Conservation (phyloP, 495 filamentous ascomycete genomes). For the Penicillium steckii region DNA sequence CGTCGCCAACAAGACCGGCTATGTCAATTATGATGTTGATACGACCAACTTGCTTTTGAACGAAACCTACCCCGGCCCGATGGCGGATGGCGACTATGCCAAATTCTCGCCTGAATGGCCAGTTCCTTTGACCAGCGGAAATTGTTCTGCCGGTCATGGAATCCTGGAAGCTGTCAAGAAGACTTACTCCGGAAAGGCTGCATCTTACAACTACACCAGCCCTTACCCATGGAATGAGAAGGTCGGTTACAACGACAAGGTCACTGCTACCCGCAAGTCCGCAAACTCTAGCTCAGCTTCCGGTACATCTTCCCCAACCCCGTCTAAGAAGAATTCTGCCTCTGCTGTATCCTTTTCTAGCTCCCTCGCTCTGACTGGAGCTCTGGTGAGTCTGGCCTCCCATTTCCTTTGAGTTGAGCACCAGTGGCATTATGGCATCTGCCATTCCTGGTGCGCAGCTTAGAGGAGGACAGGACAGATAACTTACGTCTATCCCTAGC, state of each 20-base stretch:
- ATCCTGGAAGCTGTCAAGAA: constrained; percentile 40
- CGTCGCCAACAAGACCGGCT: constrained; percentile 58
- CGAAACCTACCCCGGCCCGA: constrained; percentile 44
- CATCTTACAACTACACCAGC: constrained; percentile 42
- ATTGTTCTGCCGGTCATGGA: constrained; percentile 44
- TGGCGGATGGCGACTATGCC: constrained; percentile 31
- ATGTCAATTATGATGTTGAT: constrained; percentile 51
- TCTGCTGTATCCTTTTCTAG: not conserved
- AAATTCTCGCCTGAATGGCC: constrained; percentile 39
- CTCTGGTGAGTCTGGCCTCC: constrained; percentile 12
- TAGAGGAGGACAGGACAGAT: not conserved
- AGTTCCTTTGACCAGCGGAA: constrained; percentile 35
- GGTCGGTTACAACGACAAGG: constrained; percentile 24
- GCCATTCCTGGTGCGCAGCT: not conserved
- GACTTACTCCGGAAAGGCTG: constrained; percentile 27
- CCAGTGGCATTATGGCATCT: not conserved
- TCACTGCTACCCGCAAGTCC: constrained; percentile 29
- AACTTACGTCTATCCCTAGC: not conserved
- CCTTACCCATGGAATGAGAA: constrained; percentile 28
- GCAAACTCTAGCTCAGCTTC: not conserved
- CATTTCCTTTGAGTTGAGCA: constrained; percentile 5
- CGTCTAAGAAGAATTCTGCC: not conserved
- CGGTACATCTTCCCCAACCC: constrained; percentile 1
- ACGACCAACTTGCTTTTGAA: constrained; percentile 45
- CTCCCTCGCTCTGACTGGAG: constrained; percentile 1